Percentiles rank a stretch among this genome's conserved stretches.
Conservation (phyloP, 768 basidiomycete genomes). For the Lactifluus volemus region DNA sequence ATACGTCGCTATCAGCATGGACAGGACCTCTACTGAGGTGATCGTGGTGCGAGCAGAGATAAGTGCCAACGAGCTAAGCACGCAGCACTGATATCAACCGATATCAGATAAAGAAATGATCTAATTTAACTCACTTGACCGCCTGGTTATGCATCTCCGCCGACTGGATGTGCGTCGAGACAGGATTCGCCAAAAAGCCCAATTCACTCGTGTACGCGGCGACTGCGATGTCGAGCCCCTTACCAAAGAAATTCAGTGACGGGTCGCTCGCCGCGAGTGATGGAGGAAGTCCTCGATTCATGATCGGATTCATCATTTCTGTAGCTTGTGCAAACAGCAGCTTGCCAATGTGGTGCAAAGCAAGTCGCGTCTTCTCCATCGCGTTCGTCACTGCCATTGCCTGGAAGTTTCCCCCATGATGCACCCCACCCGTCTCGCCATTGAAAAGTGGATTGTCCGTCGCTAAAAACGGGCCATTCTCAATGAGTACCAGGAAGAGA, state of each 20-base stretch:
- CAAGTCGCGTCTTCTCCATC: slow-evolving; percentile 79
- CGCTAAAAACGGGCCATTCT: slow-evolving; percentile 41
- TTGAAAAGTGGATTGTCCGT: slow-evolving; percentile 86
- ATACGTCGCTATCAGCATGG: slow-evolving; percentile 64
- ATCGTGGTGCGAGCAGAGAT: slow-evolving; percentile 77
- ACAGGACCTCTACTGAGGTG: slow-evolving; percentile 67
- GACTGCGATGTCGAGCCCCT: slow-evolving; percentile 77
- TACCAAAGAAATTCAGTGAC: slow-evolving; percentile 71
- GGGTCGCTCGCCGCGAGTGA: slow-evolving; percentile 73
- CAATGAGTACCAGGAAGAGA: neutral
- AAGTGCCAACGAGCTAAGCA: slow-evolving; percentile 64
- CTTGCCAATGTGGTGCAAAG: slow-evolving; percentile 43
- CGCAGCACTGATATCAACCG: slow-evolving; percentile 8
- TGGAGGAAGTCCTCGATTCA: slow-evolving; percentile 80
- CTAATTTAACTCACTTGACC: slow-evolving; percentile 54
- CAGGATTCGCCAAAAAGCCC: slow-evolving; percentile 84
- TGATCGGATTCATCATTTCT: slow-evolving; percentile 70
- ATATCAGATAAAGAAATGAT: neutral
- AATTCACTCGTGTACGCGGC: slow-evolving; percentile 80
- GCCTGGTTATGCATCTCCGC: slow-evolving; percentile 93
- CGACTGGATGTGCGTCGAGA: slow-evolving; percentile 75
- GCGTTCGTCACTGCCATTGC: slow-evolving; percentile 78
- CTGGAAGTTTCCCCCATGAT: slow-evolving; percentile 88
- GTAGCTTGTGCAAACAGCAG: slow-evolving; percentile 45
- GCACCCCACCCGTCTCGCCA: slow-evolving; percentile 51